These are phyloP conservation scores for Globisporangium parvum DNA, from an alignment of 352 stramenopile species.

Conservation along the genomic window DNA sequence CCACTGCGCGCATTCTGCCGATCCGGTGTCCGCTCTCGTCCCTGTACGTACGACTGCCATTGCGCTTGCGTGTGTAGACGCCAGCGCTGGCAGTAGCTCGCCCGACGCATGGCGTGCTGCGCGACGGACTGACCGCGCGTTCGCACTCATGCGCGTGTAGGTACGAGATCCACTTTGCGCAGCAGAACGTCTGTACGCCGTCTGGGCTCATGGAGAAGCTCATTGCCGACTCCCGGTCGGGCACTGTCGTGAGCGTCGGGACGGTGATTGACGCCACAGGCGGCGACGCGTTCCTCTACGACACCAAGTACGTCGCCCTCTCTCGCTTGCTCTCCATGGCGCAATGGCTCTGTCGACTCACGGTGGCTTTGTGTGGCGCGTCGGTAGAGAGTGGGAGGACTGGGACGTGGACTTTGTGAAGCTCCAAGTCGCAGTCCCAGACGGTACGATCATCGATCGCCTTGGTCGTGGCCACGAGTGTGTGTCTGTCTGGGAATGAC, in stretches of 20 bases:
- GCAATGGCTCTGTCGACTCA: neutral
- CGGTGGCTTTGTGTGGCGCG: neutral
- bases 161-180: conserved; percentile 79
- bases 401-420: conserved; percentile 86
- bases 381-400: conserved; percentile 76
- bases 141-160: conserved; percentile 20
- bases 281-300: conserved; percentile 64
- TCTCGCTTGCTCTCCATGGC: neutral
- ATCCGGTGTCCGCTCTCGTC: conserved; percentile 76
- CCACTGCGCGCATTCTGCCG: conserved; percentile 58
- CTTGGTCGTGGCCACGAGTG: no score
- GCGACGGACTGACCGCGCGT: neutral
- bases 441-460: conserved; percentile 37
- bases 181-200: conserved; percentile 51
- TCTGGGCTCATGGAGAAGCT: conserved; percentile 81
- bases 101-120: neutral
- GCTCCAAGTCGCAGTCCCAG: conserved; percentile 29
- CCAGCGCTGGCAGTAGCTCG: neutral
- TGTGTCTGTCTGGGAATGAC: no score
- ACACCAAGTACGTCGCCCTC: conserved; percentile 46
- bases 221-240: conserved; percentile 50
- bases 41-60: conserved; percentile 42
- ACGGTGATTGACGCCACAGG: conserved; percentile 76
- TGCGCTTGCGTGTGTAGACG: conserved; percentile 2
- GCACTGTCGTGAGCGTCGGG: conserved; percentile 60